Conservation (phyloP, 495 filamentous ascomycete species). For the Pseudomonodictys pantanalensis region DNA sequence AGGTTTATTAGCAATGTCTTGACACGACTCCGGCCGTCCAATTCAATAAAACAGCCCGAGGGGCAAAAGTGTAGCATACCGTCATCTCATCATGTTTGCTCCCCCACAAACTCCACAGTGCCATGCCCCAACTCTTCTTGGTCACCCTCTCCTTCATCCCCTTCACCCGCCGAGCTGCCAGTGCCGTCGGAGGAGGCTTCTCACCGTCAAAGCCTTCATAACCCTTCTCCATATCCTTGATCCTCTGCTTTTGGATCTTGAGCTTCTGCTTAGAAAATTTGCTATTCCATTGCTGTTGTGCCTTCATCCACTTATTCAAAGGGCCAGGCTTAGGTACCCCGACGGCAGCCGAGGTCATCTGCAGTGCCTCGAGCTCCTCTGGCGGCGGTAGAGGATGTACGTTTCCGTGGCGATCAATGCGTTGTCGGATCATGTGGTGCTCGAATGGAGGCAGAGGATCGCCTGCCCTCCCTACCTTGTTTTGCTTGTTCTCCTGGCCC, state of each 20-base stretch:
- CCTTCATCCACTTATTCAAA: constrained; percentile 76
- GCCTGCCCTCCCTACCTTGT: constrained; percentile 69
- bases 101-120: constrained; percentile 80
- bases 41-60: neutral
- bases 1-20: neutral
- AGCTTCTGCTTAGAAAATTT: constrained; percentile 65
- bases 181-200: constrained; percentile 74
- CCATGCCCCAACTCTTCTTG: constrained; percentile 68
- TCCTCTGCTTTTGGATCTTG: constrained; percentile 63
- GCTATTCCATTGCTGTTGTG: constrained; percentile 66
- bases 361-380: constrained; percentile 59
- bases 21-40: too few relatives aligned
- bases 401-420: constrained; percentile 71
- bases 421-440: constrained; percentile 85
- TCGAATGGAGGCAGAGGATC: constrained; percentile 75
- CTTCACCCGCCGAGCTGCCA: constrained; percentile 64
- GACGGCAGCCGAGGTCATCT: constrained; percentile 59
- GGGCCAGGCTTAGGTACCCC: constrained; percentile 77
- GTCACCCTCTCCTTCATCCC: constrained; percentile 54
- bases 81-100: constrained; percentile 81
- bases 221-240: constrained; percentile 66
- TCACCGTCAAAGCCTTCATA: constrained; percentile 66
- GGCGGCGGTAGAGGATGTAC: constrained; percentile 63
- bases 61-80: constrained; percentile 39
- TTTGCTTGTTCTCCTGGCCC: neutral